Conservation (phyloP, 140 eudicot species). For the Anethum foeniculum region DNA sequence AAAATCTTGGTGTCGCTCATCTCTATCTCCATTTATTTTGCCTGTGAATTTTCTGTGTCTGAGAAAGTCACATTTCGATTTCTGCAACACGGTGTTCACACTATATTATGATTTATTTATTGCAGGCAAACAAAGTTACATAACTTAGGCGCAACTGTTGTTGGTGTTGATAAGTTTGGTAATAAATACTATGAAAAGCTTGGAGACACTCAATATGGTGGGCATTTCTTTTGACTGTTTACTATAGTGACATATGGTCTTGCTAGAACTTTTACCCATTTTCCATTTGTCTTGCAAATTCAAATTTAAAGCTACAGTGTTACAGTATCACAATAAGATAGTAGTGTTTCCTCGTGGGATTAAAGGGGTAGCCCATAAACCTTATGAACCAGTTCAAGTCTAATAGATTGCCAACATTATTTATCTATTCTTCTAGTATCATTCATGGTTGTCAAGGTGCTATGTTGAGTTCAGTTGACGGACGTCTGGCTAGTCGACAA, state of each 20-base stretch:
- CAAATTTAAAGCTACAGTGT: neutral
- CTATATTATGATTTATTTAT: neutral
- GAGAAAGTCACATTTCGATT: neutral
- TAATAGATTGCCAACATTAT: neutral
- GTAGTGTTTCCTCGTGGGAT: neutral
- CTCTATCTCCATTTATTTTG: neutral
- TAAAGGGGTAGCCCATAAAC: neutral
- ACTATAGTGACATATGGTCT: neutral
- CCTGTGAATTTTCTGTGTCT: neutral
- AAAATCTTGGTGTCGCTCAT: neutral
- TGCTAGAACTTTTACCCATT: neutral
- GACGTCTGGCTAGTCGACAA: neutral
- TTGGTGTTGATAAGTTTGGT: constrained; percentile 88
- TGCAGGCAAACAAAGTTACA: constrained; percentile 96
- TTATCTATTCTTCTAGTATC: neutral
- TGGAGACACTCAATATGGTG: constrained; percentile 70
- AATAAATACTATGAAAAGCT: constrained; percentile 84
- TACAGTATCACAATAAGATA: neutral
- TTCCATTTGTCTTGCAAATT: neutral
- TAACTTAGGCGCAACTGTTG: constrained; percentile 81
- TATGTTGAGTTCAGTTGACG: neutral
- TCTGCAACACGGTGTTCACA: neutral
- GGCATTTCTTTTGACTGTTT: constrained; percentile 14
- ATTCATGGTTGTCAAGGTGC: too few relatives aligned
- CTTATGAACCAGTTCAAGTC: neutral